Base-by-base conservation (phyloP, 2,329 filamentous ascomycete species). In the Waltergamsia citrina region DNA sequence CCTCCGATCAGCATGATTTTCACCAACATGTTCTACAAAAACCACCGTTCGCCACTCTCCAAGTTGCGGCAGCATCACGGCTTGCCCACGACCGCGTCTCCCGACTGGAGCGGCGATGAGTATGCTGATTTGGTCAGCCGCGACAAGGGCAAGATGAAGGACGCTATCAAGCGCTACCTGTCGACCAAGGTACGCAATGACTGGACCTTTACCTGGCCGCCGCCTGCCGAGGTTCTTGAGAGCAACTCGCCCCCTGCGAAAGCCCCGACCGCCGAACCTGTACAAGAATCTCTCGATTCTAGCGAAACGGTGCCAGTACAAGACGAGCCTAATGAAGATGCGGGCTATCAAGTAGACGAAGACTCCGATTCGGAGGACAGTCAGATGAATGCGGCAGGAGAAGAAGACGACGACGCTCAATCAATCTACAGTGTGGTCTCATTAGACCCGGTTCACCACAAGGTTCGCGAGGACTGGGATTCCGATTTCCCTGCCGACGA, bases 61-160 rank as follows among this genome's bases (percentile, higher is more conserved):
- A 71, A 69, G 47, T 52, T 74, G 37, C 67, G 70, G 24, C 60
- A 59, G 35, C 47, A 51, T 28, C 47, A 48, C 16, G 9, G 22
- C 22, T 39, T 46, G 35, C 34, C 38, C 36, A 43, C 22, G 7
- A 20, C 31, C 3, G n/a, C n/a, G n/a, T 12, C 29, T 5, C 50
- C 47, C 36, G 52, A 52, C 29, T 61, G 57, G 57, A 46, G 47
- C n/a, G 50, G 57, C 28, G 61, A 76, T 45, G 71, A 75, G 45
- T 70, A 79, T 40, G 64, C 71, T 15, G 76, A 80, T 47, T 61
- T 81, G 6, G 53, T 76, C 32, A 78, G 71, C 50, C 69, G 63
- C 46, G 76, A 81, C 49, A 79, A 78, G 50, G 41, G 53, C 18
- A 76, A 69, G 55, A 72, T 78, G 44, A 80, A 79, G 48, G 71